These are phyloP conservation scores for Chytriomyces sp. DNA, from an alignment of 192 early-diverging fungal species.

Conservation along the genomic window DNA sequence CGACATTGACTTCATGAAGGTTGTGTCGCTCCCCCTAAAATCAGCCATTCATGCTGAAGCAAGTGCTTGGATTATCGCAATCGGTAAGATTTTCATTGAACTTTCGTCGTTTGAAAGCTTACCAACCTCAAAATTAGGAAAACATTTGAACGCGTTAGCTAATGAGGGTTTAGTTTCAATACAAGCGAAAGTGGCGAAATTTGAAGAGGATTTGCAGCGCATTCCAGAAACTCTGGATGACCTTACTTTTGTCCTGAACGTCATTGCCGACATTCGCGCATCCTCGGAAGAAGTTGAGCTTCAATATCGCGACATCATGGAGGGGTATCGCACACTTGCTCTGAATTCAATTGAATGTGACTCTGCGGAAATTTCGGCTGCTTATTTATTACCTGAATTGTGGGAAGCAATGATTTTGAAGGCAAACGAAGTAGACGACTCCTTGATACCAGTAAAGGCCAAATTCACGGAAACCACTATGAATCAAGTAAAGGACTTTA, in stretches of 20 bases:
- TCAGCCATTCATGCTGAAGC: slow-evolving; percentile 59
- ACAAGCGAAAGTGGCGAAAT: slow-evolving; percentile 42
- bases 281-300: slow-evolving; percentile 62
- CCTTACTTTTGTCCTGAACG: slow-evolving; percentile 63
- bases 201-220: slow-evolving; percentile 52
- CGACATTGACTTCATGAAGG: slow-evolving; percentile 62
- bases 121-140: slow-evolving; percentile 38
- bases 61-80: slow-evolving; percentile 56
- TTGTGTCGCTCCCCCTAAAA: slow-evolving; percentile 54
- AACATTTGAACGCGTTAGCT: slow-evolving; percentile 55
- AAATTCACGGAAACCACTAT: slow-evolving; percentile 62
- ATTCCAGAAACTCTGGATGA: slow-evolving; percentile 58
- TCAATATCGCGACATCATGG: slow-evolving; percentile 54
- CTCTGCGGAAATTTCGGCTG: slow-evolving; percentile 38
- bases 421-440: slow-evolving; percentile 53
- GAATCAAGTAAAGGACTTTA: slow-evolving; percentile 58
- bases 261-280: slow-evolving; percentile 56
- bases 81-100: slow-evolving; percentile 35
- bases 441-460: slow-evolving; percentile 59
- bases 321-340: slow-evolving; percentile 58
- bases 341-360: slow-evolving; percentile 57
- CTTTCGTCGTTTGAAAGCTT: not conserved
- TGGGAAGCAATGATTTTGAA: slow-evolving; percentile 56
- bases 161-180: slow-evolving; percentile 44
- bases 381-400: slow-evolving; percentile 45